Percentiles rank a stretch among this genome's conserved stretches.
Conservation (phyloP, 495 filamentous ascomycete species). For the Aspergillus panamensis region DNA sequence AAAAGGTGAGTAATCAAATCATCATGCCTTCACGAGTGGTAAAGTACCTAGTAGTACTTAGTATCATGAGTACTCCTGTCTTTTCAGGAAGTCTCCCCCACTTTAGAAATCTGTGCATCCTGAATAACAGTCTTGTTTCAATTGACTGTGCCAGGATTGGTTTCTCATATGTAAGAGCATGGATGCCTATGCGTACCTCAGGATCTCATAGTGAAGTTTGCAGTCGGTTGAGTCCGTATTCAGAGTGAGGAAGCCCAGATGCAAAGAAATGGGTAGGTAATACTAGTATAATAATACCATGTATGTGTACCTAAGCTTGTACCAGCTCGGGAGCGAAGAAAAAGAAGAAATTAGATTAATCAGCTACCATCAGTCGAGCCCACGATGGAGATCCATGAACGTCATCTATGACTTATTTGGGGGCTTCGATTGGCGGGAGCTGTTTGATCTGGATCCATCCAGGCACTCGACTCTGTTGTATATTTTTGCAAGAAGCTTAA, state of each 20-base stretch:
- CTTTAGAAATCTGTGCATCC: too few relatives aligned
- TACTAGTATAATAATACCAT: background rate
- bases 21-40: too few relatives aligned
- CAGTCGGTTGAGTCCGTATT: too few relatives aligned
- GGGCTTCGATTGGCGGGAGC: background rate
- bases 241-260: background rate
- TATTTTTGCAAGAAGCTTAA: background rate
- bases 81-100: too few relatives aligned
- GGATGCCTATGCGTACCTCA: too few relatives aligned
- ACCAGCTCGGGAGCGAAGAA: background rate
- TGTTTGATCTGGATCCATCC: constrained; percentile 6
- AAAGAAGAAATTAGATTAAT: background rate
- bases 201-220: too few relatives aligned
- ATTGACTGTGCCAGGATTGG: too few relatives aligned
- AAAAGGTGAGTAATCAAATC: background rate
- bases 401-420: background rate
- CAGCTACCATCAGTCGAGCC: background rate
- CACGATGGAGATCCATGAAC: background rate
- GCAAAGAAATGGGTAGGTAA: background rate
- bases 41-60: too few relatives aligned
- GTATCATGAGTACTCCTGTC: too few relatives aligned
- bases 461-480: background rate
- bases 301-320: background rate
- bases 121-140: too few relatives aligned
- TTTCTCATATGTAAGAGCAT: too few relatives aligned